Evolutionary conservation across 805 yeast genomes (phyloP), one percentile per base, ranked within the genome.

Genomic region (Yarrowia yakushimensis): DNA sequence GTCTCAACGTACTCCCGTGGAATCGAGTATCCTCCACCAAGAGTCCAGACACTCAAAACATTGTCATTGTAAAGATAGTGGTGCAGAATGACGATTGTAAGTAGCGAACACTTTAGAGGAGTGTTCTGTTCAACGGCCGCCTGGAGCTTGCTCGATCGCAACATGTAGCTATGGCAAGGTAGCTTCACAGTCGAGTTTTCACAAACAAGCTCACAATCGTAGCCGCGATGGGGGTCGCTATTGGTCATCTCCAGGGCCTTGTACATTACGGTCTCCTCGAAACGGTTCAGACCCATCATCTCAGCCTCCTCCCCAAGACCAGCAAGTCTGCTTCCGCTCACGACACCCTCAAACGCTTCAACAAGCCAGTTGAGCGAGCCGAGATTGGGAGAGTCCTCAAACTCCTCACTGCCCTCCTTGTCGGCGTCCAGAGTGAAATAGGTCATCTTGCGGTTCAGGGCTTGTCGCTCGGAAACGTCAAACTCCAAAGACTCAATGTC

Each of bases 401-500:
- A 28, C 36, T 30, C 61, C 28, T 62, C 50, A 9, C 20, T 27
- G n/a, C 17, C 30, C 28, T 27, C 61, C 52, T 46, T 48, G 9
- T 43, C 57, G 22, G 33, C 57, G 25, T 46, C 50, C 37, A 31
- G 31, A 42, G 46, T 63, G 54, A 55, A 62, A 64, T 42, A 42
- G 10, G 46, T 28, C 52, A 46, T 31, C 17, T 37, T 25, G 23
- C 55, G 55, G 7, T 64, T 60, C 13, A 83, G 66, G 0, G 85
- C 84, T 6, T 89, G 84, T 41, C 86, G 73, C 42, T 76, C 75
- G 9, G 79, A 79, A 67, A 88, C 76, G 67, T 88, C 91, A 33
- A 73, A 72, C 12, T 77, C 67, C 37, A 87, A 75, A 15, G 77
- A 74, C 65, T 83, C 80, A 55, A 76, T 74, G 11, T 75, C 74